Evolutionary conservation across 2,329 filamentous ascomycete genomes (phyloP).

Genomic region (Epichloe glyceriae): DNA sequence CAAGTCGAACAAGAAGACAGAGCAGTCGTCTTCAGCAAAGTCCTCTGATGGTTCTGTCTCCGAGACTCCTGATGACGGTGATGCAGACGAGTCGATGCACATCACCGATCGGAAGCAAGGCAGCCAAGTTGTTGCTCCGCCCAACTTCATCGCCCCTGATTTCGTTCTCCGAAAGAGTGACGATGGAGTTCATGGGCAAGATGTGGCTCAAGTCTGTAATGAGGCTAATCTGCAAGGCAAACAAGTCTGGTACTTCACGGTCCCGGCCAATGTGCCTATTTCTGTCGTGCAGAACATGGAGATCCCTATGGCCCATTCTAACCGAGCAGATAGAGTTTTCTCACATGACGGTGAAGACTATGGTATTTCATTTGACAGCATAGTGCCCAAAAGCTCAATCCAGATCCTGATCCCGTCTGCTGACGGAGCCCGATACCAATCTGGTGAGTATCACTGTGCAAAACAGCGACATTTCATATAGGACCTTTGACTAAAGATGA

Average conservation of each 20-base stretch:
- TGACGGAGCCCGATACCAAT: conserved; percentile 39
- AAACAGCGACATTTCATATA: conserved; percentile 4
- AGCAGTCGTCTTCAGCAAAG: neutral
- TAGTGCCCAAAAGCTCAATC: conserved; percentile 36
- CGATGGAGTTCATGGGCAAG: conserved; percentile 25
- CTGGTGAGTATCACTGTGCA: conserved; percentile 30
- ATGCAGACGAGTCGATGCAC: conserved; percentile 27
- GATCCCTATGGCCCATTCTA: conserved; percentile 42
- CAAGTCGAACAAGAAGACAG: neutral
- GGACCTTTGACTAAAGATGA: conserved; percentile 4
- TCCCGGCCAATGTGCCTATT: conserved; percentile 56
- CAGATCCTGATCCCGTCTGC: conserved; percentile 48
- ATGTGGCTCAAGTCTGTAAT: conserved; percentile 42
- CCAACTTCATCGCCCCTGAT: conserved; percentile 35
- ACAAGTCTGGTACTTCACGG: conserved; percentile 71
- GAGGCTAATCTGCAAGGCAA: conserved; percentile 51
- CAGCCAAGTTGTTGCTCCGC: conserved; percentile 26
- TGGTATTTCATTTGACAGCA: conserved; percentile 39
- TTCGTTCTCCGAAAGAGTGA: conserved; percentile 39
- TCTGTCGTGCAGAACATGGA: conserved; percentile 52
- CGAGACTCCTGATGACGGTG: conserved; percentile 15
- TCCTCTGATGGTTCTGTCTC: conserved; percentile 6
- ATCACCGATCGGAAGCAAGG: conserved; percentile 19
- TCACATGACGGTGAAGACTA: conserved; percentile 52
- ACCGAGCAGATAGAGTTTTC: conserved; percentile 41